These are phyloP conservation scores for Alternaria ventricosa DNA, from an alignment of 2,329 filamentous ascomycete species.

Conservation along the genomic window DNA sequence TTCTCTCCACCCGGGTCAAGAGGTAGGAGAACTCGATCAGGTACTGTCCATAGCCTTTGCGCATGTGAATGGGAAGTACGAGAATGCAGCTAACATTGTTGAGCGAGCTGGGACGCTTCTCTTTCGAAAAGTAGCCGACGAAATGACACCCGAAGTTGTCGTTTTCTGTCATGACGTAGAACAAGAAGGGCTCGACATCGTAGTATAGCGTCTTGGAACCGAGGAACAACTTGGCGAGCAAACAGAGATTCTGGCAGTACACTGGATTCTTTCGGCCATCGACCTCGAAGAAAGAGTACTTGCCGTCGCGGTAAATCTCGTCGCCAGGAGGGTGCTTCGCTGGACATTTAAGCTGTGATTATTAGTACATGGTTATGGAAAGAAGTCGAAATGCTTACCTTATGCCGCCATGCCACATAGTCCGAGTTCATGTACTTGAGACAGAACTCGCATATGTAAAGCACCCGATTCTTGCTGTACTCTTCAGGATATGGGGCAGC, in stretches of 20 bases:
- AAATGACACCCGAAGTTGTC: constrained; percentile 93
- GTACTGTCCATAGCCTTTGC: constrained; percentile 95
- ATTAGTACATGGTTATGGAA: constrained; percentile 27
- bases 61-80: constrained; percentile 93
- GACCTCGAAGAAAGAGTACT: constrained; percentile 95
- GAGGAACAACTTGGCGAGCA: constrained; percentile 95
- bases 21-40: constrained; percentile 99
- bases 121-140: constrained; percentile 99
- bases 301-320: constrained; percentile 92
- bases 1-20: constrained; percentile 87
- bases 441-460: constrained; percentile 99
- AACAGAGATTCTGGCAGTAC: constrained; percentile 97
- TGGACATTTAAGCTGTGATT: constrained; percentile 73
- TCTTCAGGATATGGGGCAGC: constrained; percentile 97
- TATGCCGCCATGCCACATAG: constrained; percentile 97
- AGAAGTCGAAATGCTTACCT: constrained; percentile 53
- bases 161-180: constrained; percentile 96
- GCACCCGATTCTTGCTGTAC: constrained; percentile 91
- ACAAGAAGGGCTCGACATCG: constrained; percentile 94
- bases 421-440: constrained; percentile 99
- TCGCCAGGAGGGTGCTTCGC: constrained; percentile 97
- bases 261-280: constrained; percentile 96
- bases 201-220: constrained; percentile 98
- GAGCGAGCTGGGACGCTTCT: constrained; percentile 90
- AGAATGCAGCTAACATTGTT: constrained; percentile 99